Base-by-base conservation (phyloP, 2,329 filamentous ascomycete genomes). In the Hypoxylon sp. region DNA sequence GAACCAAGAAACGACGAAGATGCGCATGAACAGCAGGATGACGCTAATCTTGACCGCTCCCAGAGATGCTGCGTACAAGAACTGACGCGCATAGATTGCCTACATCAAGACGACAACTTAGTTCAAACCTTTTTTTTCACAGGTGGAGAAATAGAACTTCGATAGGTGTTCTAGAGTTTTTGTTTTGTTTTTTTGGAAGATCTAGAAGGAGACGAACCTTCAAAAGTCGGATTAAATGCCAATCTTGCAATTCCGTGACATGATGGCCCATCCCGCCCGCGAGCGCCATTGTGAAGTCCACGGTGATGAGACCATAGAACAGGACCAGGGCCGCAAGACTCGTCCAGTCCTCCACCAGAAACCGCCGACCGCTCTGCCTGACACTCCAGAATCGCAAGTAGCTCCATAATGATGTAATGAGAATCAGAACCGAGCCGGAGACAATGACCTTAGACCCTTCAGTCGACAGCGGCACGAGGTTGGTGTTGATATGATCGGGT, bases 221-320 rank as follows among this genome's bases (percentile, higher is more conserved):
- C n/a, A 57, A 31, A 25, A 63, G 56, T 25, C 59, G 55, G 20
- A 52, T 36, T 12, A 60, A 7, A 42, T 63, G 60, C 56, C 59
- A 59, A 13, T 53, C 49, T 30, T 60, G 68, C 1, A 74, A 71
- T 16, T 71, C 69, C 55, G 17, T 29, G 12, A 40, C 15, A 20
- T 54, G 56, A 52, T 56, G 38, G 7, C 59, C 59, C 37, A 57
- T 17, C 13, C 59, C 59, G 5, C 59, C 59, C 8, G 36, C 15
- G 5, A 57, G 17, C 1, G 60, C 59, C 48, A 51, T 51, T 7
- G 47, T 37, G 32, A 60, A 57, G 20, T 53, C 46, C n/a, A 38
- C 12, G 15, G 53, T 40, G 11, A 60, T 26, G 7, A 59, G 51
- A 12, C 53, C 38, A 13, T 51, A 61, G 29, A 61, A 61, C 7